Conservation (phyloP, 495 filamentous ascomycete species). For the Schizothecium vesticola region DNA sequence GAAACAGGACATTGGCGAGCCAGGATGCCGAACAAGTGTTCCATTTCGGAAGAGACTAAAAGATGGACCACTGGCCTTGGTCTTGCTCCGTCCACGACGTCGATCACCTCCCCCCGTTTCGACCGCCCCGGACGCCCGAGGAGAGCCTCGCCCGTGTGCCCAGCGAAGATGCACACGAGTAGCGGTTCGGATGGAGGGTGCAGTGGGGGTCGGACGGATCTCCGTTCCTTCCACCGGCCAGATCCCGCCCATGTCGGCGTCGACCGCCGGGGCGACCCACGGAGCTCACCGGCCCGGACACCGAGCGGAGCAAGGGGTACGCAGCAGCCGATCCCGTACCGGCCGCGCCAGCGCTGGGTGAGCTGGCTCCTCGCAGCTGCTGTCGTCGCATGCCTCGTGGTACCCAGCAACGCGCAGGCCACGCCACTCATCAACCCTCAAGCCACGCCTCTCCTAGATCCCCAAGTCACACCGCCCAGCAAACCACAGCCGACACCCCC, state of each 20-base stretch:
- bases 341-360: background rate
- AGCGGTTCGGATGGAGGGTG: background rate
- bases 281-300: background rate
- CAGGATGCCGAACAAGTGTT: background rate
- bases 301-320: background rate
- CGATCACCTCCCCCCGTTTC: background rate
- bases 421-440: background rate
- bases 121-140: background rate
- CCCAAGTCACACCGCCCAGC: background rate
- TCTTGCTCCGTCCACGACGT: background rate
- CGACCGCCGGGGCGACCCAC: background rate
- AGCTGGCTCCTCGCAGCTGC: slow-evolving; percentile 11
- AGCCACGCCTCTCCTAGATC: background rate
- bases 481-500: background rate
- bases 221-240: background rate
- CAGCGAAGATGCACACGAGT: background rate
- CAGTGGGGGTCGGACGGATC: background rate
- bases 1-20: background rate
- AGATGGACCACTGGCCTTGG: background rate
- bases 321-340: background rate
- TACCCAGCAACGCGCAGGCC: background rate
- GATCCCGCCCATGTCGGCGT: slow-evolving; percentile 4
- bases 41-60: background rate
- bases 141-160: background rate
- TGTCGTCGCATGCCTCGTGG: slow-evolving; percentile 1